Conservation (phyloP, 768 basidiomycete genomes). For the Xerocomus spinulosus region DNA sequence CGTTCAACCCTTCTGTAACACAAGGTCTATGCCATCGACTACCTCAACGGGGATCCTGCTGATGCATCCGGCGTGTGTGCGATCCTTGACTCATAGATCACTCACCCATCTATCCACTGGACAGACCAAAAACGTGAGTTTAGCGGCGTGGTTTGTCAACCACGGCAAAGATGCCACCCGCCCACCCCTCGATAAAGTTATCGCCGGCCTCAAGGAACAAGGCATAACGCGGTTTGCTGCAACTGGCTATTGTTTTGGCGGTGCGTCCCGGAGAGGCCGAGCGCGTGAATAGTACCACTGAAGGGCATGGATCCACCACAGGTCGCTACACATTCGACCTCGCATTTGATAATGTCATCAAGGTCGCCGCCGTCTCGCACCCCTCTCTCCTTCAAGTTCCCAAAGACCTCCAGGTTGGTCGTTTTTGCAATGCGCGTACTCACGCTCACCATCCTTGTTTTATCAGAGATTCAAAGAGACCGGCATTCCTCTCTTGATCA, state of each 20-base stretch:
- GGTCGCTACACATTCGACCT: slow-evolving; percentile 44
- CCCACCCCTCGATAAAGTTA: slow-evolving; percentile 51
- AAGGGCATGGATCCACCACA: slow-evolving; percentile 7
- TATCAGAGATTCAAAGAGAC: slow-evolving; percentile 46
- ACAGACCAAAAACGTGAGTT: slow-evolving; percentile 18
- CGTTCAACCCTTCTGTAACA: not conserved
- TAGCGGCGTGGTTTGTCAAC: slow-evolving; percentile 33
- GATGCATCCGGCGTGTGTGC: slow-evolving; percentile 13
- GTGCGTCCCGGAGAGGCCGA: slow-evolving; percentile 26
- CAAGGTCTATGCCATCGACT: slow-evolving; percentile 24
- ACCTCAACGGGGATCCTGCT: slow-evolving; percentile 26
- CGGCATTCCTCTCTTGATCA: slow-evolving; percentile 60
- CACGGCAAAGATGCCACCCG: slow-evolving; percentile 42
- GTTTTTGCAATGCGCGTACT: not conserved
- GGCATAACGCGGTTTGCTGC: slow-evolving; percentile 58
- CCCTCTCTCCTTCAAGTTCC: slow-evolving; percentile 40
- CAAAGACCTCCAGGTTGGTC: slow-evolving; percentile 52
- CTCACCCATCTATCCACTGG: not conserved
- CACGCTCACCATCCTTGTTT: not conserved
- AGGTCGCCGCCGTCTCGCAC: slow-evolving; percentile 41
- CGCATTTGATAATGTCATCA: slow-evolving; percentile 37
- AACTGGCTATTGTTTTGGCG: slow-evolving; percentile 69
- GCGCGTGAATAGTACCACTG: not conserved
- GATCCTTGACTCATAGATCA: not conserved
- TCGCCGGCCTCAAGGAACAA: slow-evolving; percentile 50